phyloP scores from a whole-genome alignment of 805 yeast genomes.

The Ogataea pignaliae region DNA sequence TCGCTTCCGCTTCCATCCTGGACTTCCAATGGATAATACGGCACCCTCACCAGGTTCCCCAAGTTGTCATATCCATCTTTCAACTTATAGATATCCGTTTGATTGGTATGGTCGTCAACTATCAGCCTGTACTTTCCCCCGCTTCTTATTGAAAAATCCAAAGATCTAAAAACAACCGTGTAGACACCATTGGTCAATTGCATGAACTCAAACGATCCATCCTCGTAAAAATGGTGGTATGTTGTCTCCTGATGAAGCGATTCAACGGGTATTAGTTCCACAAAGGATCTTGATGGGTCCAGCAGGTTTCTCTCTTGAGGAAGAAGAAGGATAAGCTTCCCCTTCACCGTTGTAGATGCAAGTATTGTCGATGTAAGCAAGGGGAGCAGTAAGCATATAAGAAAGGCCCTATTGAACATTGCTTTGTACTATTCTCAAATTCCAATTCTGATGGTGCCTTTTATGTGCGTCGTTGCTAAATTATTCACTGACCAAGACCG shows the following conservation, averaged over 20 bases:
- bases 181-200: constrained; percentile 11
- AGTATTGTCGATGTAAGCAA: neutral
- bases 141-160: constrained; percentile 16
- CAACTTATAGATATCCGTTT: neutral
- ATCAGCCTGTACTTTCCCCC: constrained; percentile 10
- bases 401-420: neutral
- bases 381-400: neutral
- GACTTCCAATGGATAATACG: too few species aligned
- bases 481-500: too few species aligned
- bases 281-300: constrained; percentile 19
- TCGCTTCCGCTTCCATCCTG: too few species aligned
- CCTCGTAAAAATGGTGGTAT: constrained; percentile 9
- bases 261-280: constrained; percentile 1
- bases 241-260: neutral
- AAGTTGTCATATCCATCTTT: neutral
- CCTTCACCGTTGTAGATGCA: constrained; percentile 3
- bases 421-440: too few species aligned
- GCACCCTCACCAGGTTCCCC: too few species aligned
- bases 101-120: constrained; percentile 3
- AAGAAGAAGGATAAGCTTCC: constrained; percentile 1
- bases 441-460: too few species aligned
- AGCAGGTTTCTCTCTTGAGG: constrained; percentile 4
- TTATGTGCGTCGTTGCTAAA: too few species aligned
- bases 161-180: constrained; percentile 11
- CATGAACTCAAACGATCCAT: constrained; percentile 14